Conservation (phyloP, 1,139 yeast genomes). For the Pichia sp. region DNA sequence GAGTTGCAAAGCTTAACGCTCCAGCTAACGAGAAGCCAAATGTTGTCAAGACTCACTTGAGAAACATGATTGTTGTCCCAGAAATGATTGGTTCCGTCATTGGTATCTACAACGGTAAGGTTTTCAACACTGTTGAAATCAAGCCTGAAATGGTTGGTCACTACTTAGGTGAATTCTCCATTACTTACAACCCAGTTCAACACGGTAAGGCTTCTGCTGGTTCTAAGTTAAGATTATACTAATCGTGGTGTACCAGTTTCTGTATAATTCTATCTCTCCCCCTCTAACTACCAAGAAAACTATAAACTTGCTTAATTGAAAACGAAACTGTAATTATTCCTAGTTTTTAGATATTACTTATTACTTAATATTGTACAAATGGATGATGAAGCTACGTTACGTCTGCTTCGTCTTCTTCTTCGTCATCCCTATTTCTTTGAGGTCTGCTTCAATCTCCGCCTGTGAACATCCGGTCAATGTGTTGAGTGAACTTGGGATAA, state of each 20-base stretch:
- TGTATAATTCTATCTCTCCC: too few species aligned
- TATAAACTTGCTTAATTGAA: too few species aligned
- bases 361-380: too few species aligned
- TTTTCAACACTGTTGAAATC: constrained; percentile 98
- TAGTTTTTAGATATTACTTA: too few species aligned
- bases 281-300: too few species aligned
- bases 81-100: constrained; percentile 99
- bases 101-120: constrained; percentile 99
- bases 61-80: constrained; percentile 98
- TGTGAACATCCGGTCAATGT: constrained; percentile 46
- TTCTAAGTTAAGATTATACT: constrained; percentile 36
- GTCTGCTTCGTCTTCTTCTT: background rate
- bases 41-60: constrained; percentile 97
- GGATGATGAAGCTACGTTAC: too few species aligned
- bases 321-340: too few species aligned
- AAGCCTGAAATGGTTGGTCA: constrained; percentile 99
- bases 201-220: constrained; percentile 97
- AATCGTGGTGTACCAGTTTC: too few species aligned
- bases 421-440: constrained; percentile 29
- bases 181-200: constrained; percentile 99
- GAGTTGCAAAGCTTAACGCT: constrained; percentile 94
- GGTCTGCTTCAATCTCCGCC: constrained; percentile 58
- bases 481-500: constrained; percentile 55
- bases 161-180: constrained; percentile 99
- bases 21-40: constrained; percentile 97